Evolutionary conservation across 2,329 filamentous ascomycete species (phyloP).

Genomic region (Ascocoryne sarcoides): DNA sequence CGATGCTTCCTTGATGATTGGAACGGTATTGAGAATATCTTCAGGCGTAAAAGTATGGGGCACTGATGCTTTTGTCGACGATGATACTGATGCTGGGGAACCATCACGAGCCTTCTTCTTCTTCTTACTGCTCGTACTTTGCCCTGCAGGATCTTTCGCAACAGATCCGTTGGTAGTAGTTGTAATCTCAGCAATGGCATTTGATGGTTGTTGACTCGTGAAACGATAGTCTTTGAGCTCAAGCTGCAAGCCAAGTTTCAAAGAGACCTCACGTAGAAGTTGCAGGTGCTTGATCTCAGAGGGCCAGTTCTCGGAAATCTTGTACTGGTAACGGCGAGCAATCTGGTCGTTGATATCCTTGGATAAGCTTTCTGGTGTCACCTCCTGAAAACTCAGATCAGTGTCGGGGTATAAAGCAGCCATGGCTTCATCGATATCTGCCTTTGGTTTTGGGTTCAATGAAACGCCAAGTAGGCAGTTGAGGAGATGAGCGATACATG

Average conservation of each 20-base stretch:
- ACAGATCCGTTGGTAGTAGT: conserved; percentile 31
- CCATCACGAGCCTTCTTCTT: conserved; percentile 55
- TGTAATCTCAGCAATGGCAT: conserved; percentile 27
- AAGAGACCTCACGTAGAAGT: conserved; percentile 75
- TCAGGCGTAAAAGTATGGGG: conserved; percentile 66
- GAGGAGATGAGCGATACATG: conserved; percentile 76
- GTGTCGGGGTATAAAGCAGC: conserved; percentile 71
- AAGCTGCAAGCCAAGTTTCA: conserved; percentile 87
- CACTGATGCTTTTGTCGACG: conserved; percentile 36
- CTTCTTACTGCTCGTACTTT: conserved; percentile 33
- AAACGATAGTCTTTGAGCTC: conserved; percentile 71
- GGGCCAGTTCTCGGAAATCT: conserved; percentile 60
- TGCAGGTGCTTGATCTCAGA: conserved; percentile 64
- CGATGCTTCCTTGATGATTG: conserved; percentile 86
- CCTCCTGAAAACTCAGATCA: conserved; percentile 71
- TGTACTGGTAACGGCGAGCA: conserved; percentile 65
- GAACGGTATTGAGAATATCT: conserved; percentile 88
- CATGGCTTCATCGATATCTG: conserved; percentile 68
- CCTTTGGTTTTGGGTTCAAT: conserved; percentile 67
- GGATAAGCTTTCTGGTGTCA: conserved; percentile 65
- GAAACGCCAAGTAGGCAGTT: conserved; percentile 82
- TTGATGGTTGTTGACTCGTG: conserved; percentile 36
- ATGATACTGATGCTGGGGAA: conserved; percentile 33
- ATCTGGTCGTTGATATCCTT: conserved; percentile 65
- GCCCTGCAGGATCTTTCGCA: conserved; percentile 32